Conservation (phyloP, 495 filamentous ascomycete genomes). For the Daldinia grandis region DNA sequence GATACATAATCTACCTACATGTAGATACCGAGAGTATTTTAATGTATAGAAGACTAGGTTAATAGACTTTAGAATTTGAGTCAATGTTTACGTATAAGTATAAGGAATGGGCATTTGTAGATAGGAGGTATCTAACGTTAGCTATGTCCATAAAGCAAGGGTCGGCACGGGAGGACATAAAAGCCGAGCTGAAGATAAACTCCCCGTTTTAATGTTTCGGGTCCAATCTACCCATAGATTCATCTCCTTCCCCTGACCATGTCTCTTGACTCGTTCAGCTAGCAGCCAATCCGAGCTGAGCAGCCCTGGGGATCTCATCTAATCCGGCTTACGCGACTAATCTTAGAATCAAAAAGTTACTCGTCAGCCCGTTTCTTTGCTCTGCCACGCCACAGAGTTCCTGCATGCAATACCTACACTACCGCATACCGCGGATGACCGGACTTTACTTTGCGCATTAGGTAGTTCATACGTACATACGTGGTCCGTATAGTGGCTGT, state of each 20-base stretch:
- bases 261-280: slow-evolving; percentile 30
- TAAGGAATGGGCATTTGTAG: neutral
- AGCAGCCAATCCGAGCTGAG: slow-evolving; percentile 4
- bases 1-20: too few relatives aligned
- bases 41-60: too few relatives aligned
- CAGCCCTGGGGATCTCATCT: slow-evolving; percentile 1
- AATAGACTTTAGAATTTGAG: too few relatives aligned
- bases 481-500: neutral
- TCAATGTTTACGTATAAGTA: too few relatives aligned
- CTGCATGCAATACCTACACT: slow-evolving; percentile 19
- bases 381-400: slow-evolving; percentile 8
- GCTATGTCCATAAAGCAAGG: neutral
- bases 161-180: slow-evolving; percentile 32
- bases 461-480: slow-evolving; percentile 1
- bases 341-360: slow-evolving; percentile 15
- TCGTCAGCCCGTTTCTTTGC: slow-evolving; percentile 4
- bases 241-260: slow-evolving; percentile 16
- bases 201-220: slow-evolving; percentile 22
- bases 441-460: slow-evolving; percentile 24
- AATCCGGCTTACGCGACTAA: slow-evolving; percentile 1
- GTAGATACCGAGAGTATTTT: too few relatives aligned
- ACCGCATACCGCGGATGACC: neutral
- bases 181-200: slow-evolving; percentile 33
- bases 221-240: neutral
- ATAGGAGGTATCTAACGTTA: neutral